Evolutionary conservation across 2,329 filamentous ascomycete species (phyloP).

Genomic region (Clonostachys sp.): DNA sequence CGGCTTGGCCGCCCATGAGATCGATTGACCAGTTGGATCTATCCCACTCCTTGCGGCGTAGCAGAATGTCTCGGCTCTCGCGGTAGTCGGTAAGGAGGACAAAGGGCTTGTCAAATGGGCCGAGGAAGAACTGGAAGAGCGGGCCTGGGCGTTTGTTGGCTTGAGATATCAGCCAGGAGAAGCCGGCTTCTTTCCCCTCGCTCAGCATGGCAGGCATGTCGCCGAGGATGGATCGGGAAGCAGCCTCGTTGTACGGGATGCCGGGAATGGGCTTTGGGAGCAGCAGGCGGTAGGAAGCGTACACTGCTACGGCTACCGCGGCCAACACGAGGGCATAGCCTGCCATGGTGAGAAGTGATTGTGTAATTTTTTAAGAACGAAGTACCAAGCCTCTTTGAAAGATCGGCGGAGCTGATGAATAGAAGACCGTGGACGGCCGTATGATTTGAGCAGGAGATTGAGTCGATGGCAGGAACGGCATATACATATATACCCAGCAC

Average conservation of each 20-base stretch:
- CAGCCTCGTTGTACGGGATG: constrained; percentile 36
- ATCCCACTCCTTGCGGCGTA: constrained; percentile 38
- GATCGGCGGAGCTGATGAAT: no score
- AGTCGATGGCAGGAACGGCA: no score
- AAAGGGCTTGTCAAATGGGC: constrained; percentile 31
- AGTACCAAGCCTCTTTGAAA: no score
- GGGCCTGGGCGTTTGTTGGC: constrained; percentile 20
- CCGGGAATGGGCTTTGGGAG: constrained; percentile 36
- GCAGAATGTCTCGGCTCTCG: constrained; percentile 37
- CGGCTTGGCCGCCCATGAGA: constrained; percentile 21
- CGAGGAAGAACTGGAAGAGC: constrained; percentile 40
- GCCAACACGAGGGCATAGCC: neutral
- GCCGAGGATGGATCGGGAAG: constrained; percentile 28
- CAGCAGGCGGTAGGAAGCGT: constrained; percentile 3
- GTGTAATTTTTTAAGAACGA: no score
- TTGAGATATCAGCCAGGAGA: constrained; percentile 9
- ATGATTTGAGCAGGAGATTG: no score
- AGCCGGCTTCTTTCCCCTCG: neutral
- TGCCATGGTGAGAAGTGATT: no score
- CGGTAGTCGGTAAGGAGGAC: constrained; percentile 32
- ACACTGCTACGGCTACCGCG: neutral
- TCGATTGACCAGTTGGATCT: constrained; percentile 24
- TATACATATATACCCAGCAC: no score
- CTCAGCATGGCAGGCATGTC: constrained; percentile 23
- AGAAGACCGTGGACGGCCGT: no score